Base-by-base conservation (phyloP, 345 rosid species). In the Populus deltoides region DNA sequence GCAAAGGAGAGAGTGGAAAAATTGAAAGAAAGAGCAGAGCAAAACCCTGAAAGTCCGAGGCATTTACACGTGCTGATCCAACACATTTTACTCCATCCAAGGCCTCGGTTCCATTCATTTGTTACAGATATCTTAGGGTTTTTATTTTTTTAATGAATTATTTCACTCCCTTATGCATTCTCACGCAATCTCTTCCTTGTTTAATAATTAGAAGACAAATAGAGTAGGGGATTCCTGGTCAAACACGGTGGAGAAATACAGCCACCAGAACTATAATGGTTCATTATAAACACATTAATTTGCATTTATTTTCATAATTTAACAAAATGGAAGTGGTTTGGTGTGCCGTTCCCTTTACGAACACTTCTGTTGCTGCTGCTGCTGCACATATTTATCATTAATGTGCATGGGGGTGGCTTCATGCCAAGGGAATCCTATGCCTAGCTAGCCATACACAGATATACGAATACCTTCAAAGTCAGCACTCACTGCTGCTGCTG, bases 301-400 rank as follows among this genome's bases (percentile, higher is more conserved):
- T 73, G 24, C 45, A 77, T 69, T 69, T 39, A 39, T 61, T 70
- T 24, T 39, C 33, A 38, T 18, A 61, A n/a, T 8, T 70, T 75
- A 39, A 20, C 39, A 22, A 25, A 63, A 51, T 35, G 69, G 41
- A 61, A 17, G 17, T 11, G 36, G 0, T 17, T 49, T 68, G 68
- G n/a, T 71, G 81, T 83, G 89, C 90, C 91, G 91, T 88, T 80
- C 81, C 89, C 91, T 88, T 88, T 73, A 88, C 91, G 91, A 88
- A 81, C 82, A 80, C 91, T 86, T 15, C 45, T 20, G n/a, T 11
- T 68, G 6, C 16, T 39, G 17, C 25, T 35, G 11, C 12, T 11
- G 6, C 35, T 35, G 1, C 35, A 2, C 29, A 2, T 66, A 16
- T 11, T 29, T 17, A 66, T 12, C 68, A 66, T 66, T 66, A 66